These are phyloP conservation scores for Caloboletus inedulis DNA, from an alignment of 1,284 basidiomycete genomes.

Conservation along the genomic window DNA sequence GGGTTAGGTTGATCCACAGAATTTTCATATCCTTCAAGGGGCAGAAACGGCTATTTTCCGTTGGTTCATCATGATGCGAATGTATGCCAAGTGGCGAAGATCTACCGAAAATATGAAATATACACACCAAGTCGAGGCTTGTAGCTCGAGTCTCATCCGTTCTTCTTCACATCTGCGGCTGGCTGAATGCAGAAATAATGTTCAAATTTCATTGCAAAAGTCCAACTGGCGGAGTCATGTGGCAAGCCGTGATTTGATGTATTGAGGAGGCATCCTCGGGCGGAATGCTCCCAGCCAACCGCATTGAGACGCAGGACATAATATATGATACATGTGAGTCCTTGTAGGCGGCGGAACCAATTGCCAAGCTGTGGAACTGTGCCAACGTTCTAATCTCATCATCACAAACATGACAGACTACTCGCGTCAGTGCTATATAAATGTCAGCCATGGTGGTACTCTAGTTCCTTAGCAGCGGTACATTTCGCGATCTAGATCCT, in stretches of 20 bases:
- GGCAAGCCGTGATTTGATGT: conserved; percentile 10
- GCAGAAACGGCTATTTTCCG: neutral
- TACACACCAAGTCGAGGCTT: neutral
- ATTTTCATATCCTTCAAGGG: neutral
- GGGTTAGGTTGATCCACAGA: conserved; percentile 1
- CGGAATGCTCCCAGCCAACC: conserved; percentile 8
- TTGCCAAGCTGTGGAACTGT: conserved; percentile 25
- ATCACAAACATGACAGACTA: neutral
- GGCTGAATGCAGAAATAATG: neutral
- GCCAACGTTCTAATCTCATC: neutral
- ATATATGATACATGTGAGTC: conserved; percentile 21
- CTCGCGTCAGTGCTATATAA: conserved; percentile 20
- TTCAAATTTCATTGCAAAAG: neutral
- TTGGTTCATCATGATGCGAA: neutral
- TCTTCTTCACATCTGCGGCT: neutral
- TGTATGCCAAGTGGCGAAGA: conserved; percentile 5
- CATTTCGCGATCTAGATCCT: neutral
- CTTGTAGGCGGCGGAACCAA: conserved; percentile 8
- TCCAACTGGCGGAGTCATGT: conserved; percentile 2
- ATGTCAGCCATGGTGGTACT: conserved; percentile 1
- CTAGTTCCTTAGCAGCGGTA: conserved; percentile 2
- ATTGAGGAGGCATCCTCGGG: neutral
- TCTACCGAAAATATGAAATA: neutral
- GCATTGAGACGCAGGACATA: conserved; percentile 1
- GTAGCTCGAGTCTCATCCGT: neutral